Evolutionary conservation across 1,284 basidiomycete genomes (phyloP).

Genomic region (Cryptococcus floricola): DNA sequence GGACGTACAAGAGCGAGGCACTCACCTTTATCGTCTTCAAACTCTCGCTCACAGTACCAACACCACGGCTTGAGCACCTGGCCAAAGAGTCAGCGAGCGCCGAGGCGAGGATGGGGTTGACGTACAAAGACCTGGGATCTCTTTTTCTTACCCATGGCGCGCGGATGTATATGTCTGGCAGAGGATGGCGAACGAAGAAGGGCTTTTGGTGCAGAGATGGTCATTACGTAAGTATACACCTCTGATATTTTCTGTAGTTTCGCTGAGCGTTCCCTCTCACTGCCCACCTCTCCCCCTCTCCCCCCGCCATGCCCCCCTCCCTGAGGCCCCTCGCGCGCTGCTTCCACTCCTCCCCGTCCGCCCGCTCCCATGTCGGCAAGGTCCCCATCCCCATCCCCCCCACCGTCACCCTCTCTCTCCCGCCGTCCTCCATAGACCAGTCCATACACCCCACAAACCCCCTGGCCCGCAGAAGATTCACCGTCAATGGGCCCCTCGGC

Average conservation of each 20-base stretch:
- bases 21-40: constrained; percentile 91
- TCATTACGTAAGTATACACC: background rate
- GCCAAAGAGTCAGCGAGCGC: background rate
- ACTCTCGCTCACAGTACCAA: constrained; percentile 99
- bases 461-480: constrained; percentile 26
- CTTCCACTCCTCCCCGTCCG: constrained; percentile 27
- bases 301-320: background rate
- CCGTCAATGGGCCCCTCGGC: constrained; percentile 72
- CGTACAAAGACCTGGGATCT: constrained; percentile 43
- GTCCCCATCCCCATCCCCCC: constrained; percentile 69
- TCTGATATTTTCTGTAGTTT: background rate
- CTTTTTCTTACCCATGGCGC: constrained; percentile 49
- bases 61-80: constrained; percentile 89
- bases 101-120: background rate
- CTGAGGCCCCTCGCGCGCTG: constrained; percentile 5
- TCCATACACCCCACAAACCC: constrained; percentile 20
- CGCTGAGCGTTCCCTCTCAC: too few species aligned
- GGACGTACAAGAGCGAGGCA: constrained; percentile 5
- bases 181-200: background rate
- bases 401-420: constrained; percentile 59
- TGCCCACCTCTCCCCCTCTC: background rate
- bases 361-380: constrained; percentile 67
- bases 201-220: background rate
- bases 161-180: background rate
- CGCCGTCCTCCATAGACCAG: constrained; percentile 31